Evolutionary conservation across 345 rosid genomes (phyloP).

Genomic region (Aquilaria sinensis): DNA sequence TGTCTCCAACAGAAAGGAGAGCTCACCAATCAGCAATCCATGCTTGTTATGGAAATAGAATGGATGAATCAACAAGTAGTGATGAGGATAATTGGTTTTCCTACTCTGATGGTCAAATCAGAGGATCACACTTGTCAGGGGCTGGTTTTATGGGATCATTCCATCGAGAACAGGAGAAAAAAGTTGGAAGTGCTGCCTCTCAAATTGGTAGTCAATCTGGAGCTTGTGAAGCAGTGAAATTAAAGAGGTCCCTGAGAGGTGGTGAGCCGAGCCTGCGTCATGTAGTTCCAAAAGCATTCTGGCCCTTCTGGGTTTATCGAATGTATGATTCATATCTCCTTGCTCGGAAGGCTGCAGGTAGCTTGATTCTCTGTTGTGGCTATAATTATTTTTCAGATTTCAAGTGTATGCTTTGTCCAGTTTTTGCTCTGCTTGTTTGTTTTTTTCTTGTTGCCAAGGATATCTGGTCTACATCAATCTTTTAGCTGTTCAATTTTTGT

Average conservation of each 20-base stretch:
- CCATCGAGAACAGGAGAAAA: slow-evolving; percentile 22
- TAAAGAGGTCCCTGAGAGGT: slow-evolving; percentile 21
- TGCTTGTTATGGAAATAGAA: slow-evolving; percentile 23
- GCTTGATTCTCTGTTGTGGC: slow-evolving; percentile 8
- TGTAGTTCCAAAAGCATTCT: slow-evolving; percentile 55
- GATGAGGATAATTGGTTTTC: slow-evolving; percentile 44
- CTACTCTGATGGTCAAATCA: slow-evolving; percentile 28
- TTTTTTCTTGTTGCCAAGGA: slow-evolving; percentile 3
- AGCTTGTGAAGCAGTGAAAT: slow-evolving; percentile 27
- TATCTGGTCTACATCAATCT: background rate
- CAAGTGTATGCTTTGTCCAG: background rate
- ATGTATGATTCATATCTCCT: slow-evolving; percentile 88
- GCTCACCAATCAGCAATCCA: slow-evolving; percentile 59
- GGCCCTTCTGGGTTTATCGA: slow-evolving; percentile 82
- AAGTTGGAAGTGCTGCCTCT: slow-evolving; percentile 18
- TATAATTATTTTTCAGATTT: background rate
- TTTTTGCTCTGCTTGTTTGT: slow-evolving; percentile 1
- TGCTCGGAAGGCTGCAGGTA: slow-evolving; percentile 91
- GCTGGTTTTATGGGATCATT: slow-evolving; percentile 21
- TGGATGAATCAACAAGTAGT: slow-evolving; percentile 61
- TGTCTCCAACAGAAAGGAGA: slow-evolving; percentile 57
- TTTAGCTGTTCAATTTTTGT: background rate
- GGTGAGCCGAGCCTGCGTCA: slow-evolving; percentile 37
- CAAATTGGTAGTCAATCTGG: slow-evolving; percentile 22
- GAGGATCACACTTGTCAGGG: slow-evolving; percentile 23